Evolutionary conservation across 2,329 filamentous ascomycete species (phyloP).

Genomic region (Xylariaceae sp.): DNA sequence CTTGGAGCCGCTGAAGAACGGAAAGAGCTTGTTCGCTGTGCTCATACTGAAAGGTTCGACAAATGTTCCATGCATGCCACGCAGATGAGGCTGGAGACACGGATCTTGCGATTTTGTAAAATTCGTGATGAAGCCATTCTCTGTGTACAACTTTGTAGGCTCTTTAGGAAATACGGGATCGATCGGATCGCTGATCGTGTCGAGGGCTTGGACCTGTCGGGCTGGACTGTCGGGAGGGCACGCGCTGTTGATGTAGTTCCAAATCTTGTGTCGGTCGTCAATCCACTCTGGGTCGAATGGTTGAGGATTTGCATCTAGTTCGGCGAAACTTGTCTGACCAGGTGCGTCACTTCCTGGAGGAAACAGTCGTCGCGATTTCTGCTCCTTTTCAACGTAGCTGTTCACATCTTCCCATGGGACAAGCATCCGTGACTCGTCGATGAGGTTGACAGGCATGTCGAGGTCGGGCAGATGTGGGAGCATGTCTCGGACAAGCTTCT

Average conservation of each 20-base stretch:
- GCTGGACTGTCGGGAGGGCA: slow-evolving; percentile 1
- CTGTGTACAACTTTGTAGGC: not conserved
- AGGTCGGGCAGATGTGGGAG: slow-evolving; percentile 53
- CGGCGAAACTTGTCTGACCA: slow-evolving; percentile 36
- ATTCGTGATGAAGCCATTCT: slow-evolving; percentile 48
- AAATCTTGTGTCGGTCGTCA: slow-evolving; percentile 44
- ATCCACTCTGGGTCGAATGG: slow-evolving; percentile 47
- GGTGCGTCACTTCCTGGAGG: slow-evolving; percentile 41
- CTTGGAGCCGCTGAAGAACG: slow-evolving; percentile 60
- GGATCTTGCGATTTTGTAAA: slow-evolving; percentile 56
- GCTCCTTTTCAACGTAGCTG: slow-evolving; percentile 45
- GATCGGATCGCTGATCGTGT: not conserved
- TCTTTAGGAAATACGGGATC: not conserved
- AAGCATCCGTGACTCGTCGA: slow-evolving; percentile 62
- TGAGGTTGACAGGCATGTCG: slow-evolving; percentile 60
- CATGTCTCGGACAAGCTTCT: slow-evolving; percentile 45
- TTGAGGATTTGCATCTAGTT: slow-evolving; percentile 32
- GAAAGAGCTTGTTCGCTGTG: slow-evolving; percentile 52
- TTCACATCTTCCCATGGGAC: slow-evolving; percentile 55
- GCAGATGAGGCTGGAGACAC: slow-evolving; percentile 52
- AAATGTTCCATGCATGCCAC: slow-evolving; percentile 52
- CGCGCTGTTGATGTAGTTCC: slow-evolving; percentile 43
- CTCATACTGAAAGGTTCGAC: slow-evolving; percentile 49
- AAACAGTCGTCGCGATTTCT: slow-evolving; percentile 38
- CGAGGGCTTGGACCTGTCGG: not conserved